phyloP scores from a whole-genome alignment of 1,139 yeast genomes.

The Suhomyces panamericanus region DNA sequence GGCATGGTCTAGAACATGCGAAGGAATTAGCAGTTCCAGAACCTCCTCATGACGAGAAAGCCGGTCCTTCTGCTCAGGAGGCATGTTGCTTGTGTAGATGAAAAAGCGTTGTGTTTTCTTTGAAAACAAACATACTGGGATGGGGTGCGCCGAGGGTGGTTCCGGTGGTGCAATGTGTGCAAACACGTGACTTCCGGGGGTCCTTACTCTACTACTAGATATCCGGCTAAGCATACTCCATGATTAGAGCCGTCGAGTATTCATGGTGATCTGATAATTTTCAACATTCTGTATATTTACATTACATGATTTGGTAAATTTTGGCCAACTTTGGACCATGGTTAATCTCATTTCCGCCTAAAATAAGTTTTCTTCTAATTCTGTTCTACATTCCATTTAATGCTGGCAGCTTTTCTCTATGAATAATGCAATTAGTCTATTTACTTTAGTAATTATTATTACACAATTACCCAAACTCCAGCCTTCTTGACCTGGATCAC shows the following conservation, averaged over 20 bases:
- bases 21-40: constrained; percentile 41
- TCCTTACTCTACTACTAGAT: too few relatives aligned
- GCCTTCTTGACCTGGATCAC: constrained; percentile 65
- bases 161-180: constrained; percentile 3
- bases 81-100: background rate
- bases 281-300: too few relatives aligned
- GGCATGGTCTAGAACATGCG: constrained; percentile 68
- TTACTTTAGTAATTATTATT: background rate
- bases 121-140: constrained; percentile 7
- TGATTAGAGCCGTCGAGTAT: too few relatives aligned
- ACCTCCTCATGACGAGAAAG: constrained; percentile 11
- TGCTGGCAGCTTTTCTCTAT: too few relatives aligned
- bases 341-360: too few relatives aligned
- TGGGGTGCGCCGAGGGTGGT: constrained; percentile 1
- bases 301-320: too few relatives aligned
- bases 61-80: constrained; percentile 8
- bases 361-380: too few relatives aligned
- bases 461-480: constrained; percentile 58
- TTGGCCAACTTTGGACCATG: too few relatives aligned
- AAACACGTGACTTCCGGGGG: constrained; percentile 1
- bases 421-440: background rate
- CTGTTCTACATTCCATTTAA: too few relatives aligned
- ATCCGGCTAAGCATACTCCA: too few relatives aligned
- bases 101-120: background rate
- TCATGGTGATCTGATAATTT: too few relatives aligned